A percentile compares a stretch with the other conserved stretches of the same genome.
Conservation (phyloP, 2,329 filamentous ascomycete species). For the Balansia obtecta region DNA sequence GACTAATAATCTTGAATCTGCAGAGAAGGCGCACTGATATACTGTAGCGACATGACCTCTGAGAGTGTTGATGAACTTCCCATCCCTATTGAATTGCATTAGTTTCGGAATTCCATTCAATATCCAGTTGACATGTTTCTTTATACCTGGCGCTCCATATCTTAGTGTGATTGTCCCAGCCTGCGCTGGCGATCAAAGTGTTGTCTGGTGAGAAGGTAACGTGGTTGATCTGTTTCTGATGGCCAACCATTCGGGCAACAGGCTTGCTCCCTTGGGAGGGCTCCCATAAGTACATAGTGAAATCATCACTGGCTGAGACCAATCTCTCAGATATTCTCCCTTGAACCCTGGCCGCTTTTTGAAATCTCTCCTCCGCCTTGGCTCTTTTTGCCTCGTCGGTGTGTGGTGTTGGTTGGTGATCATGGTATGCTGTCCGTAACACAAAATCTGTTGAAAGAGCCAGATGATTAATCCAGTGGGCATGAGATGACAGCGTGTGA, state of each 20-base stretch:
- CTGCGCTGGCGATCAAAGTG: slow-evolving; percentile 70
- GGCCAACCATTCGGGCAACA: slow-evolving; percentile 76
- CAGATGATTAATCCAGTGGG: slow-evolving; percentile 92
- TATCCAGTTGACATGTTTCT: not conserved
- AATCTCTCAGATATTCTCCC: slow-evolving; percentile 71
- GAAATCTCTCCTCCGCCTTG: slow-evolving; percentile 72
- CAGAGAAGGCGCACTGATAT: slow-evolving; percentile 85
- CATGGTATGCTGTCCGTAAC: slow-evolving; percentile 73
- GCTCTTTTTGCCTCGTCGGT: slow-evolving; percentile 57
- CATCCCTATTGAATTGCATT: slow-evolving; percentile 32
- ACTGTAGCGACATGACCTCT: slow-evolving; percentile 82
- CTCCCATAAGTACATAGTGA: slow-evolving; percentile 94
- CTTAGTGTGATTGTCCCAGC: slow-evolving; percentile 92
- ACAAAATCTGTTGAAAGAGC: slow-evolving; percentile 89
- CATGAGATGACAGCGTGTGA: slow-evolving; percentile 70
- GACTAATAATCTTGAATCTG: slow-evolving; percentile 80
- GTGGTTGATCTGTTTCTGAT: slow-evolving; percentile 95
- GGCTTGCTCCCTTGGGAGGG: slow-evolving; percentile 69
- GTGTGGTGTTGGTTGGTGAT: slow-evolving; percentile 60
- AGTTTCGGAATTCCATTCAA: not conserved
- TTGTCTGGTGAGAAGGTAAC: slow-evolving; percentile 91
- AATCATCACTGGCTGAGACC: slow-evolving; percentile 87
- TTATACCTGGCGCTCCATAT: slow-evolving; percentile 67
- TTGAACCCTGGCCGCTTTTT: slow-evolving; percentile 67
- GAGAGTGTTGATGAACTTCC: slow-evolving; percentile 74